Evolutionary conservation across 768 basidiomycete species (phyloP).

Genomic region (Leccinum obscurum): DNA sequence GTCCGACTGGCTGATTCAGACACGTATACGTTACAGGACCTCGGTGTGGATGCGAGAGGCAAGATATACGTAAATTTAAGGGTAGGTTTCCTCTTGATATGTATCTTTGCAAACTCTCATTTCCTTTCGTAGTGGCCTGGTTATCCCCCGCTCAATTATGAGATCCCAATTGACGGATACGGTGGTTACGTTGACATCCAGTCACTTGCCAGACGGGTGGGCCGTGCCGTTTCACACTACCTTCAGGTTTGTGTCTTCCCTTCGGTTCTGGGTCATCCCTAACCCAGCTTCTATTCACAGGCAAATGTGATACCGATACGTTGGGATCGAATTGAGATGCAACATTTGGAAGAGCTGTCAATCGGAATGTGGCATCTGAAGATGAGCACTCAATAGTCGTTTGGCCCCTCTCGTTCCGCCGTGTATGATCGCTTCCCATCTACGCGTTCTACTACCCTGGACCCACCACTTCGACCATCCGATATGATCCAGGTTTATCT

Average conservation of each 20-base stretch:
- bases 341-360: constrained; percentile 68
- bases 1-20: constrained; percentile 61
- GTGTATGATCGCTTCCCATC: constrained; percentile 12
- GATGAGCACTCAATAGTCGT: constrained; percentile 34
- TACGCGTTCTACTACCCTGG: constrained; percentile 6
- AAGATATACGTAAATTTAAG: constrained; percentile 62
- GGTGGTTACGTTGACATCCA: constrained; percentile 64
- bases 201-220: constrained; percentile 67
- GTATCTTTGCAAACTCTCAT: constrained; percentile 1
- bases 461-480: constrained; percentile 9
- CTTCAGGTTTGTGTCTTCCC: constrained; percentile 51
- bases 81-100: constrained; percentile 40
- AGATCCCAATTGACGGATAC: constrained; percentile 70
- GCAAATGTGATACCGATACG: constrained; percentile 68
- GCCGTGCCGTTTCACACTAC: constrained; percentile 72
- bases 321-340: constrained; percentile 68
- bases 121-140: constrained; percentile 59
- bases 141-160: constrained; percentile 68
- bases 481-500: constrained; percentile 11
- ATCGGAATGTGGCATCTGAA: constrained; percentile 76
- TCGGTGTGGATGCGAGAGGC: constrained; percentile 61
- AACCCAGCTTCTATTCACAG: constrained; percentile 35
- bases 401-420: constrained; percentile 3
- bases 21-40: constrained; percentile 60
- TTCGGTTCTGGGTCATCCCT: constrained; percentile 8